Evolutionary conservation across 768 basidiomycete species (phyloP), one percentile per base, ranked within the genome.

Genomic region (Auricularia heimuer): DNA sequence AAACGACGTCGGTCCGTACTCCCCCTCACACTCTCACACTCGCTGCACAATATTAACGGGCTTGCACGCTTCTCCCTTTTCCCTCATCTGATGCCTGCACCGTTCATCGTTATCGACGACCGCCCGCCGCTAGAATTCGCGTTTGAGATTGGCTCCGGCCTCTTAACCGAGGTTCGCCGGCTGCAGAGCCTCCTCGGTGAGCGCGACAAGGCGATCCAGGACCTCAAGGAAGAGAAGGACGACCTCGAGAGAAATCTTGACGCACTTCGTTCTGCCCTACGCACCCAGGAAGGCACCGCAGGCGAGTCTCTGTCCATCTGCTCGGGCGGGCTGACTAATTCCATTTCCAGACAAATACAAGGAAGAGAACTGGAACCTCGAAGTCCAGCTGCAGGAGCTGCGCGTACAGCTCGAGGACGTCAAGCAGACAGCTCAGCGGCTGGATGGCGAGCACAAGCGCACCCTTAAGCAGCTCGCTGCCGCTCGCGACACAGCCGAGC

Each of bases 281-380:
- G 85, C 68, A 81, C 86, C 61, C 89, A 94, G 71, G 92, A 97
- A 76, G 84, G 88, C 73, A 88, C 80, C 66, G 81, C 90, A 65
- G 92, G 92, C 89, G 68, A 63, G 84, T 75, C 33, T n/a, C 45
- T 35, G 24, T 18, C 6, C 36, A 10, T 64, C 35, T 47, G 29
- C 2, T 34, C 67, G 39, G 21, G 16, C n/a, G 18, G 12, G 8
- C 18, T 42, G 3, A 18, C 11, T 21, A 12, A 35, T 8, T 34
- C 24, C 44, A 24, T 29, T 29, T 29, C 35, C 71, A 89, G 96
- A 98, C 74, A 93, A 94, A 68, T 96, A 87, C 85, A 94, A 94
- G 77, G 96, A 98, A 77, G 94, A 95, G 77, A 98, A 97, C 74
- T 98, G 97, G 97, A 96, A 98, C 72, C 86, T 98, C 65, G 96